Percentiles rank a stretch among this genome's conserved stretches.
These are phyloP conservation scores for Termitomyces heimii DNA, from an alignment of 768 basidiomycete genomes.

Conservation along the genomic window DNA sequence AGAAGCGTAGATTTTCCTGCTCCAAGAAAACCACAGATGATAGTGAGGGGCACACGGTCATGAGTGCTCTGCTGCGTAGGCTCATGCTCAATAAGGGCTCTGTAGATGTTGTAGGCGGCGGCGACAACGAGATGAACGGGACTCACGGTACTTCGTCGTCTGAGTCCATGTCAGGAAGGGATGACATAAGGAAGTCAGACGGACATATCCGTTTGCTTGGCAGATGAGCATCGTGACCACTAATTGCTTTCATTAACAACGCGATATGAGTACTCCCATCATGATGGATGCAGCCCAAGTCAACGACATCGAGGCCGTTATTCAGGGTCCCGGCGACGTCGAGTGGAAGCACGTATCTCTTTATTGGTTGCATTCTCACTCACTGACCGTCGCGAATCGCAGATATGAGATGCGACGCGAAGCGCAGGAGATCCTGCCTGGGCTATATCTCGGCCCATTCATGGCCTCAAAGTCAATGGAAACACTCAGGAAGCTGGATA, in stretches of 20 bases:
- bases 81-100: constrained; percentile 22
- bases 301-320: constrained; percentile 47
- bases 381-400: background rate
- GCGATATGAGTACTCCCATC: constrained; percentile 1
- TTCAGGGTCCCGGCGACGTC: constrained; percentile 76
- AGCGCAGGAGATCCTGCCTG: constrained; percentile 86
- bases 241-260: background rate
- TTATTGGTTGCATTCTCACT: background rate
- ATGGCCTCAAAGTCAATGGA: constrained; percentile 81
- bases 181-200: constrained; percentile 9
- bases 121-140: background rate
- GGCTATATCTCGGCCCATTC: constrained; percentile 80
- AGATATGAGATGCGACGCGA: constrained; percentile 97
- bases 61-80: constrained; percentile 1
- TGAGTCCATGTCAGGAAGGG: constrained; percentile 30
- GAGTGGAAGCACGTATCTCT: constrained; percentile 71
- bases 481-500: constrained; percentile 52
- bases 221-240: background rate
- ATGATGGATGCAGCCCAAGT: constrained; percentile 19
- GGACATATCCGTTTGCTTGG: background rate
- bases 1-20: constrained; percentile 93
- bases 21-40: constrained; percentile 93
- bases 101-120: background rate
- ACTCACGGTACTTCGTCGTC: constrained; percentile 60
- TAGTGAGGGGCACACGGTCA: constrained; percentile 73